Evolutionary conservation across 441 rosid species (phyloP), one percentile per base, ranked within the genome.

Genomic region (Omphalea diandra): DNA sequence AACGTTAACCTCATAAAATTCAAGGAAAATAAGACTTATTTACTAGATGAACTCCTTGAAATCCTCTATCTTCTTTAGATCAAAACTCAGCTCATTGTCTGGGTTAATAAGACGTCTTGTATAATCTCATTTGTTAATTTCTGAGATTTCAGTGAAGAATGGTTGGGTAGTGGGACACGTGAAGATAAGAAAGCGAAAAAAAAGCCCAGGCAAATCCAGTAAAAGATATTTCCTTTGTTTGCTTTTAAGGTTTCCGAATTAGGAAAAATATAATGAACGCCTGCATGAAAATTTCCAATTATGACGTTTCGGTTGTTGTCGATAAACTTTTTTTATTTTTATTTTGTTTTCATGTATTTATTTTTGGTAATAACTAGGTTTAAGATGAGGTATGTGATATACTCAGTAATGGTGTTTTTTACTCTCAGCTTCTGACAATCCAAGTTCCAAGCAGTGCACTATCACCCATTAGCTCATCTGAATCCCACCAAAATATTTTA

Each of bases 211-310:
- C 29, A 20, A 32, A 58, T 46, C n/a, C 55, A 46, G 17, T 33
- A 59, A 50, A 46, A 33, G 35, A 57, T 5, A 47, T n/a, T 47
- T 57, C 17, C 6, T 27, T 50, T 36, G 11, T 17, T 60, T 49
- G 47, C 40, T 73, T 73, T 75, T 71, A 71, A 77, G 83, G 86
- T 80, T 83, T 33, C 75, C 80, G 57, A 41, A 77, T 70, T 5
- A 52, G 76, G 78, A 76, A 77, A 70, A 58, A 14, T 38, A 33
- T 20, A 22, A 47, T n/a, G 35, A 58, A 24, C 63, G 49, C 1
- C 61, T 29, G 24, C 47, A 15, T 32, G 8, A 15, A n/a, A n/a
- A 65, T 47, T 65, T 31, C 40, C 68, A 33, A 24, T 8, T 14
- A 35, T 22, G 50, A 22, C 1, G 1, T 35, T 14, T 35, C n/a